phyloP scores from a whole-genome alignment of 176 grass and related monocot genomes.

The Hsuehochloa calcarea region DNA sequence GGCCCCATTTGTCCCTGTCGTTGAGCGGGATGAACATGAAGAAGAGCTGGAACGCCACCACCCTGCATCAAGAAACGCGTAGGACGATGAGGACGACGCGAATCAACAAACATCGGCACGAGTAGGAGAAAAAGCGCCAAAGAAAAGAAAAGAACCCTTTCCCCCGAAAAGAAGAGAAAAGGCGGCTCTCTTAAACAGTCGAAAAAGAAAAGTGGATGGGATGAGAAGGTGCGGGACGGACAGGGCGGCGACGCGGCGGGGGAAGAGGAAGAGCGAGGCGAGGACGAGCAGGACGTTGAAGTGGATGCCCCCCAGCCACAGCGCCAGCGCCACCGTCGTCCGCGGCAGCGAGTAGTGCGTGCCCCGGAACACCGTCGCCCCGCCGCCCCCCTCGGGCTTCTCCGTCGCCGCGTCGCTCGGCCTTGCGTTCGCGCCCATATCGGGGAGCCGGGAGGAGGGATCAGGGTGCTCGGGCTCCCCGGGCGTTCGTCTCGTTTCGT shows the following conservation, averaged over 20 bases:
- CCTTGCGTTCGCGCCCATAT: constrained; percentile 40
- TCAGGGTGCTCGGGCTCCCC: no score
- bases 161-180: background rate
- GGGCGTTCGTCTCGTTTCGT: background rate
- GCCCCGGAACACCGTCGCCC: constrained; percentile 47
- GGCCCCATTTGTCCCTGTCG: constrained; percentile 55
- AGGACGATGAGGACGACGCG: background rate
- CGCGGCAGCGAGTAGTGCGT: constrained; percentile 57
- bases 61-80: constrained; percentile 36
- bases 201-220: background rate
- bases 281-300: constrained; percentile 70
- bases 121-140: background rate
- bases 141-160: background rate
- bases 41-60: constrained; percentile 70
- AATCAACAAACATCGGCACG: background rate
- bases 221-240: constrained; percentile 11
- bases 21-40: constrained; percentile 75
- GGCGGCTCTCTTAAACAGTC: background rate
- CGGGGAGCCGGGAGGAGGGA: background rate
- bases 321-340: constrained; percentile 58
- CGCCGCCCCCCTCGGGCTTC: background rate
- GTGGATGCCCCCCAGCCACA: constrained; percentile 88
- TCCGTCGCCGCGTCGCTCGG: background rate
- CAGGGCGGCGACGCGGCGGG: constrained; percentile 63
- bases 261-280: constrained; percentile 69